A percentile compares a stretch with the other conserved stretches of the same genome.
These are phyloP conservation scores for Neocucurbitaria cava DNA, from an alignment of 2,329 filamentous ascomycete genomes.

Conservation along the genomic window DNA sequence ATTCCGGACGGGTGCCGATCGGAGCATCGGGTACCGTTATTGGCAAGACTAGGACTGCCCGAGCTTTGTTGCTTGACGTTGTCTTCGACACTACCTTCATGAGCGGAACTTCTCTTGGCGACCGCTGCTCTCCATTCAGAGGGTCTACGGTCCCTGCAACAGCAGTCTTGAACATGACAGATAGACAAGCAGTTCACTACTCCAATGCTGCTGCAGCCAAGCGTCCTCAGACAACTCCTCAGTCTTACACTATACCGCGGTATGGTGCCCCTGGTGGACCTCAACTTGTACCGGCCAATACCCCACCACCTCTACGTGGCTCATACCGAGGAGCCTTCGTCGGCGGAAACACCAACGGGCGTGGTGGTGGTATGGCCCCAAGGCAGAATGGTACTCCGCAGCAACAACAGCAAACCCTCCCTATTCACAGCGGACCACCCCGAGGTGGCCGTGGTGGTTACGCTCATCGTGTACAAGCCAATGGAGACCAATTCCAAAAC, in stretches of 20 bases:
- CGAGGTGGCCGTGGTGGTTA: conserved; percentile 49
- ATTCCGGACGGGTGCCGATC: conserved; percentile 93
- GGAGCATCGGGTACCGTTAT: conserved; percentile 92
- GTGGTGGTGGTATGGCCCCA: conserved; percentile 48
- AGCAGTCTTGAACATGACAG: conserved; percentile 86
- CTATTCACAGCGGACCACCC: conserved; percentile 49
- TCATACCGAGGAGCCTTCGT: conserved; percentile 65
- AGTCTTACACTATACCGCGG: conserved; percentile 60
- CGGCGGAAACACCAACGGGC: conserved; percentile 52
- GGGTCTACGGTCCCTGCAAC: conserved; percentile 88
- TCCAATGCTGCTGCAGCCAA: conserved; percentile 66
- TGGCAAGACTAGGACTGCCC: conserved; percentile 86
- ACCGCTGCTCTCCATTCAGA: conserved; percentile 89
- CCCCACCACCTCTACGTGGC: conserved; percentile 65
- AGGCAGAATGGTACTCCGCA: conserved; percentile 37
- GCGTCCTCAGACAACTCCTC: conserved; percentile 55
- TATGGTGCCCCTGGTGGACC: conserved; percentile 65
- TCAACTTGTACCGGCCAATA: conserved; percentile 64
- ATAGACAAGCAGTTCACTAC: conserved; percentile 78
- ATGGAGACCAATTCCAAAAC: conserved; percentile 31
- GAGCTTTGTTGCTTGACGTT: conserved; percentile 83
- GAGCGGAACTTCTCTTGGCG: conserved; percentile 91
- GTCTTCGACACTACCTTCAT: conserved; percentile 96
- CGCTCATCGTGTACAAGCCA: conserved; percentile 43
- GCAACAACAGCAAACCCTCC: conserved; percentile 43